Evolutionary conservation across 352 stramenopile genomes (phyloP).

Genomic region (Phytopythium ostracodes): DNA sequence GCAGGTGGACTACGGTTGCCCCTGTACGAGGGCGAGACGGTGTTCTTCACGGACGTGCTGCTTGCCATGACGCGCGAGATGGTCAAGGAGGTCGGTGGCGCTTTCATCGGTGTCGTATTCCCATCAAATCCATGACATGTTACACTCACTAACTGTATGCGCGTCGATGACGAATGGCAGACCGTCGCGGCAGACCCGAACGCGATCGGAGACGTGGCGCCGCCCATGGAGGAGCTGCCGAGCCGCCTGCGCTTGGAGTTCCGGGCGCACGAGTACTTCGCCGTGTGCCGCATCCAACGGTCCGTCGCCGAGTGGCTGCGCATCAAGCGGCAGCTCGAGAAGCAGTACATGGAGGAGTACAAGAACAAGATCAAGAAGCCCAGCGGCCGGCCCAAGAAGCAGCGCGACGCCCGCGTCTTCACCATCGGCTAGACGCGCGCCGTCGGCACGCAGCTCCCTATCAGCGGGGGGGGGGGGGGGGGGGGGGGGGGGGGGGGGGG

Average conservation of each 20-base stretch:
- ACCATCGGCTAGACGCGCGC: constrained; percentile 46
- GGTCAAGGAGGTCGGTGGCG: constrained; percentile 73
- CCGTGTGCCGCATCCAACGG: constrained; percentile 52
- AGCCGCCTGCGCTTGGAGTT: constrained; percentile 52
- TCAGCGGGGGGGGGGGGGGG: too few relatives aligned
- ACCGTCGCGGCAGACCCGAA: constrained; percentile 33
- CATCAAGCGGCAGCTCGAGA: constrained; percentile 65
- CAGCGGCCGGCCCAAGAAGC: constrained; percentile 65
- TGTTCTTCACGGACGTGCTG: constrained; percentile 88
- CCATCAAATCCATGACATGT: background rate
- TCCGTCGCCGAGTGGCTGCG: constrained; percentile 54
- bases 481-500: too few relatives aligned
- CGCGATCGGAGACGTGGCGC: constrained; percentile 38
- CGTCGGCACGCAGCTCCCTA: too few relatives aligned
- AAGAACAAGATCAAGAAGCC: constrained; percentile 87
- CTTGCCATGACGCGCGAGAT: constrained; percentile 74
- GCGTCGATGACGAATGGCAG: constrained; percentile 1
- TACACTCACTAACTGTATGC: background rate
- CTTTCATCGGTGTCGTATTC: background rate
- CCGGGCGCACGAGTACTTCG: constrained; percentile 64
- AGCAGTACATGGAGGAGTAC: constrained; percentile 77
- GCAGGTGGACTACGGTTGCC: constrained; percentile 63
- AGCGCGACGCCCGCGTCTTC: constrained; percentile 71
- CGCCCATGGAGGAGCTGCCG: constrained; percentile 25
- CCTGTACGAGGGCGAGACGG: constrained; percentile 75